phyloP scores from a whole-genome alignment of 2,329 filamentous ascomycete genomes.

The Colletotrichum sp. region DNA sequence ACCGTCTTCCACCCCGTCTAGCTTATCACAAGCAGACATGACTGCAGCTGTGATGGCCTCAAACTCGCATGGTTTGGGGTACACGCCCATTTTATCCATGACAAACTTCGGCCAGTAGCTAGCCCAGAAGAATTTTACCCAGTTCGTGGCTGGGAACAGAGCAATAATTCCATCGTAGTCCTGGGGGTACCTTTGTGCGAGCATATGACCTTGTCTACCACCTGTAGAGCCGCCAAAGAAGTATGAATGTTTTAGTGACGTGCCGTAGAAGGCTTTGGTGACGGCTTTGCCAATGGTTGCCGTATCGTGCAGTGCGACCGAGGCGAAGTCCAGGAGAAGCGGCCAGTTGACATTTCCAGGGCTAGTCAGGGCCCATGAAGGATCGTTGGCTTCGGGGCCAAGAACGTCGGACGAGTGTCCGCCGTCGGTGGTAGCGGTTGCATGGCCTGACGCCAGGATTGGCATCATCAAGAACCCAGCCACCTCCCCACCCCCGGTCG shows the following conservation, averaged over 20 bases:
- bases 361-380: constrained; percentile 22
- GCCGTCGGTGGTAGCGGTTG: not conserved
- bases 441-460: not conserved
- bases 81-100: not conserved
- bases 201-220: constrained; percentile 62
- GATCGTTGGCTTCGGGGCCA: not conserved
- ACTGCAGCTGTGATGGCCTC: constrained; percentile 43
- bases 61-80: not conserved
- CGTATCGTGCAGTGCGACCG: constrained; percentile 27
- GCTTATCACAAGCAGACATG: constrained; percentile 43
- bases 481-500: not conserved
- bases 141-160: constrained; percentile 46
- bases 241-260: constrained; percentile 47
- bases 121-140: constrained; percentile 24
- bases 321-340: not conserved
- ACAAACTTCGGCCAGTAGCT: not conserved
- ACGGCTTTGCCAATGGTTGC: constrained; percentile 53
- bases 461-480: not conserved
- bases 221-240: constrained; percentile 65
- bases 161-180: constrained; percentile 65
- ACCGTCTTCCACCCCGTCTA: constrained; percentile 51
- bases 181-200: constrained; percentile 55
- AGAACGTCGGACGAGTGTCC: not conserved
- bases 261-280: constrained; percentile 50
- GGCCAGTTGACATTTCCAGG: not conserved